Base-by-base conservation (phyloP, 768 basidiomycete species). In the Boletus fagicola region DNA sequence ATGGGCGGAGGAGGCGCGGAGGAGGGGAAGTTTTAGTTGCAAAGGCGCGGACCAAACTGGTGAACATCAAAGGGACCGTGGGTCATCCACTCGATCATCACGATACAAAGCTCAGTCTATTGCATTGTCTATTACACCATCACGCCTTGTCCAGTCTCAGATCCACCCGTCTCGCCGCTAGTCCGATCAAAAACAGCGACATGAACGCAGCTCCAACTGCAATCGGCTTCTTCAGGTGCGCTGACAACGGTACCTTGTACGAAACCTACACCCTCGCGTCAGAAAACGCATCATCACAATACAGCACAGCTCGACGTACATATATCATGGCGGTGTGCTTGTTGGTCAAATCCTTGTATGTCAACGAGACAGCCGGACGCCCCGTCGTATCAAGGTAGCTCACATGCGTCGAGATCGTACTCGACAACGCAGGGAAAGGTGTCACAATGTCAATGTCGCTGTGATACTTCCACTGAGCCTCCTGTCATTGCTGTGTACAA, bases 341-440 rank as follows among this genome's bases (percentile, higher is more conserved):
- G 67, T 90, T 83, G 0, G 92, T 94, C 58, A 93, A 76, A 55
- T 87, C 74, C 52, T 82, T 75, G 75, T 94, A 96, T 53, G 77
- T 72, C 62, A 98, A 78, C 6, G 82, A 83, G 56, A 98, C 74
- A 7, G 81, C 80, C 10, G 94, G 94, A 28, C 95, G 87, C 31
- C 97, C 97, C 42, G 78, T 80, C 38, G 94, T 92, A 72, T 99
- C 97, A 30, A 99, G 85, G 75, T 96, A 98, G 5, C 92, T 92
- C 59, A 80, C 82, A 64, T 93, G 89, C 18, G 78, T 89, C n/a
- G 81, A 83, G 50, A 83, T 73, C 51, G 68, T 73, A 66, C 82
- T 86, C 13, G 80, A 76, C 53, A 85, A 72, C 13, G 92, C 82
- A 7, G 87, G 78, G 80, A 95, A 98, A 1, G 96, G 95, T 9